These are phyloP conservation scores for Scedosporium dehoogii DNA, from an alignment of 2,329 filamentous ascomycete genomes.

Conservation along the genomic window DNA sequence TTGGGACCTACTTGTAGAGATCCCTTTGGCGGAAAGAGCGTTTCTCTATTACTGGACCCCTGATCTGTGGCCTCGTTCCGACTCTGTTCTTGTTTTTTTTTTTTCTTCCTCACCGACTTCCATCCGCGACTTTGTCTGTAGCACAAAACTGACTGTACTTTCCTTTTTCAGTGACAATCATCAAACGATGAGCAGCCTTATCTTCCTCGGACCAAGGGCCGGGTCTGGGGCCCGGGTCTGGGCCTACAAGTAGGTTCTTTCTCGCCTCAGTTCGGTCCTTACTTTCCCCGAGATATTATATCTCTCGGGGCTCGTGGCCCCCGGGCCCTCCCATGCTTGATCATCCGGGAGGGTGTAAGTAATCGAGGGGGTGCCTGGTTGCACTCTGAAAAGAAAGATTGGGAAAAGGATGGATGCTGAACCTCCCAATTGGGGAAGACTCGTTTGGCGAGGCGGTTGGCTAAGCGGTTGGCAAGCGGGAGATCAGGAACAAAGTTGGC, in stretches of 20 bases:
- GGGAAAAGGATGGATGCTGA: too few relatives aligned
- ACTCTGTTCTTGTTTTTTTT: background rate
- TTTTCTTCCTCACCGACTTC: background rate
- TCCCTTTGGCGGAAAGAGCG: background rate
- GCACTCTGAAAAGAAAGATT: too few relatives aligned
- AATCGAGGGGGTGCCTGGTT: too few relatives aligned
- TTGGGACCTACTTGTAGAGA: background rate
- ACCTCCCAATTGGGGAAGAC: too few relatives aligned
- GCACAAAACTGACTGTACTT: conserved; percentile 1
- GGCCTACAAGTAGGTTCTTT: background rate
- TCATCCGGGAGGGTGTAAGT: background rate
- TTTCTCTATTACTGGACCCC: background rate
- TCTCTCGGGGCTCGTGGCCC: too few relatives aligned
- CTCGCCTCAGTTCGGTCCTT: background rate
- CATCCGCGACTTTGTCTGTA: background rate
- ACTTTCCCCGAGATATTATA: background rate
- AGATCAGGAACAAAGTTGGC: background rate
- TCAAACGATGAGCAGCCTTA: conserved; percentile 48
- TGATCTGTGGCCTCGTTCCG: background rate
- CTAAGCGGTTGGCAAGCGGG: background rate
- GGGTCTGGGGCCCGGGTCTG: background rate
- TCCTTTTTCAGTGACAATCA: conserved; percentile 35
- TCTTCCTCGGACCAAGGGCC: background rate
- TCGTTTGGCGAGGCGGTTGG: background rate
- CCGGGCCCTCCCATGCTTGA: background rate